A percentile compares a stretch with the other conserved stretches of the same genome.
Evolutionary conservation across 164 flowering plant genomes (phyloP).

Genomic region (Umbilicus rupestris): DNA sequence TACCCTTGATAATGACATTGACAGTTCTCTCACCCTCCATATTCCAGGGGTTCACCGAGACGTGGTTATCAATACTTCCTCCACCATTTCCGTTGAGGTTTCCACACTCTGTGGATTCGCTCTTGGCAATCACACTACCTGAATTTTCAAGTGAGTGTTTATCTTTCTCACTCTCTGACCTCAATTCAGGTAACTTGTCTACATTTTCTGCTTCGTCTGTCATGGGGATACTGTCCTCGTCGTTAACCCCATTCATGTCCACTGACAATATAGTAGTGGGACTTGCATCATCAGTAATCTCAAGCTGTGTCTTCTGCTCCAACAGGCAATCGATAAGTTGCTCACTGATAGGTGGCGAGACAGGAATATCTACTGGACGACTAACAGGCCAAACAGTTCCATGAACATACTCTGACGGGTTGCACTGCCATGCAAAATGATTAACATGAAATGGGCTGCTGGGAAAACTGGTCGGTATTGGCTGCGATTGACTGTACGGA

Average conservation of each 20-base stretch:
- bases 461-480: constrained; percentile 49
- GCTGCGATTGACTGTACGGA: constrained; percentile 57
- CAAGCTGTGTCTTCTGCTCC: constrained; percentile 28
- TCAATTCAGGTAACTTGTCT: constrained; percentile 19
- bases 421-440: constrained; percentile 77
- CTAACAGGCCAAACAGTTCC: constrained; percentile 69
- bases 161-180: constrained; percentile 26
- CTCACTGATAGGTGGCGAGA: constrained; percentile 46
- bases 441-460: constrained; percentile 51
- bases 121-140: constrained; percentile 19
- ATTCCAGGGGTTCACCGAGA: constrained; percentile 20
- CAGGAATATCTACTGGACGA: constrained; percentile 59
- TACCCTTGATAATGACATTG: constrained; percentile 75
- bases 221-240: constrained; percentile 24
- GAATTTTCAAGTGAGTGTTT: constrained; percentile 17
- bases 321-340: constrained; percentile 31
- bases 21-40: constrained; percentile 62
- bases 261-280: constrained; percentile 31
- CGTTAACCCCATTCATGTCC: constrained; percentile 40
- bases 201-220: constrained; percentile 25
- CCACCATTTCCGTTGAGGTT: constrained; percentile 23
- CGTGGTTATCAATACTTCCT: constrained; percentile 23
- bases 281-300: constrained; percentile 19
- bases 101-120: constrained; percentile 14
- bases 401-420: constrained; percentile 54